Base-by-base conservation (phyloP, 805 yeast species). In the Metschnikowia santaceciliae region DNA sequence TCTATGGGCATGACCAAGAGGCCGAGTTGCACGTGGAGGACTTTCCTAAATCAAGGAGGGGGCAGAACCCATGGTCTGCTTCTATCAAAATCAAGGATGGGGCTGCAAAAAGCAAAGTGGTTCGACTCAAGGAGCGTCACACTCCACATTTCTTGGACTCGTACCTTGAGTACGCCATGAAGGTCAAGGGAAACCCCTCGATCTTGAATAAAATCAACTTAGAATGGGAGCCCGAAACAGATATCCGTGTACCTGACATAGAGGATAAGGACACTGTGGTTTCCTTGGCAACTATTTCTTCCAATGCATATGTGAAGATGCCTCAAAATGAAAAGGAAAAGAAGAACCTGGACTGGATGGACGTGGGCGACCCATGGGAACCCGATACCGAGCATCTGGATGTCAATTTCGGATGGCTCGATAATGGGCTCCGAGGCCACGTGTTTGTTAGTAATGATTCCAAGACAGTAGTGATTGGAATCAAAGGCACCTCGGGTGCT, bases 401-500 rank as follows among this genome's bases (percentile, higher is more conserved):
- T n/a, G 59, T 69, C 11, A 81, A 84, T 15, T 85, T 85, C 65
- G 98, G 98, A 2, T 94, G 98, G 99, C 79, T 82, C 54, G 83
- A 75, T 8, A 82, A 80, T 54, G 97, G 97, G 0, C 68, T 94
- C 2, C 75, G 99, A 41, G 99, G 99, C 2, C 97, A 94, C 64
- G 82, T 94, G 0, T 94, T 94, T 68, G 83, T 82, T 7, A 67
- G 71, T 44, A 77, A 80, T 46, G 82, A 80, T 52, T 70, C 72
- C 20, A 77, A 76, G 45, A 77, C 83, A 2, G 88, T 89, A 14
- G 86, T 94, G 1, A 79, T 94, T 32, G 82, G 96, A 0, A 75
- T 90, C 51, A 94, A 94, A 66, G 99, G 99, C 1, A 92, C 99
- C 1, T 82, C 91, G 46, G 96, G 97, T 0, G 88, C 90, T 0